Conservation (phyloP, 1,284 basidiomycete species). For the Xerocomus nothofagi region DNA sequence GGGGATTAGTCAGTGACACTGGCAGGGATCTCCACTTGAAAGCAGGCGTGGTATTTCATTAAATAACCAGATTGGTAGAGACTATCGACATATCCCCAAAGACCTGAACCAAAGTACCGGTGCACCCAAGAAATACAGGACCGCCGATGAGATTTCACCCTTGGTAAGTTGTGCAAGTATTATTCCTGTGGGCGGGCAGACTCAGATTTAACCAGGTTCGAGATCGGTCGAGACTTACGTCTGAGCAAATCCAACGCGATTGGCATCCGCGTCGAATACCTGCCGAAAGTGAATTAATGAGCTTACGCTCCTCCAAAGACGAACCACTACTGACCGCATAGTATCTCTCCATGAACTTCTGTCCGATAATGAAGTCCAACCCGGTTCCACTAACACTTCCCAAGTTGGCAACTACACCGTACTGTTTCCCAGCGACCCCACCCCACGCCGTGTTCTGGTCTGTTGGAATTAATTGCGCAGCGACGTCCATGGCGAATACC, state of each 20-base stretch:
- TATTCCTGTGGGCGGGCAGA: constrained; percentile 9
- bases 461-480: constrained; percentile 28
- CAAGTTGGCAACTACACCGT: constrained; percentile 15
- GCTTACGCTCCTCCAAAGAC: not conserved
- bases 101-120: not conserved
- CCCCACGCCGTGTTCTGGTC: constrained; percentile 20
- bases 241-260: constrained; percentile 26
- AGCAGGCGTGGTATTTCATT: too few species aligned
- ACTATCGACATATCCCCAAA: not conserved
- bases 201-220: not conserved
- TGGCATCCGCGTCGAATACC: constrained; percentile 27
- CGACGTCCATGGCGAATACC: constrained; percentile 20
- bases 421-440: constrained; percentile 17
- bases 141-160: not conserved
- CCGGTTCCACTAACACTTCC: constrained; percentile 17
- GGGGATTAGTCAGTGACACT: too few species aligned
- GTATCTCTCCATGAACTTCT: constrained; percentile 33
- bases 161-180: constrained; percentile 8
- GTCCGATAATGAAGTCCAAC: constrained; percentile 28
- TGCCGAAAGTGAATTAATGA: constrained; percentile 1
- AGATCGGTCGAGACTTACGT: constrained; percentile 21
- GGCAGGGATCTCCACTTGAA: too few species aligned
- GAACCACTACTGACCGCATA: constrained; percentile 20
- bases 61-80: not conserved
- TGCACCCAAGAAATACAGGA: not conserved